A percentile compares a stretch with the other conserved stretches of the same genome.
Evolutionary conservation across 2,329 filamentous ascomycete genomes (phyloP).

Genomic region (Colletotrichum brevisporum): DNA sequence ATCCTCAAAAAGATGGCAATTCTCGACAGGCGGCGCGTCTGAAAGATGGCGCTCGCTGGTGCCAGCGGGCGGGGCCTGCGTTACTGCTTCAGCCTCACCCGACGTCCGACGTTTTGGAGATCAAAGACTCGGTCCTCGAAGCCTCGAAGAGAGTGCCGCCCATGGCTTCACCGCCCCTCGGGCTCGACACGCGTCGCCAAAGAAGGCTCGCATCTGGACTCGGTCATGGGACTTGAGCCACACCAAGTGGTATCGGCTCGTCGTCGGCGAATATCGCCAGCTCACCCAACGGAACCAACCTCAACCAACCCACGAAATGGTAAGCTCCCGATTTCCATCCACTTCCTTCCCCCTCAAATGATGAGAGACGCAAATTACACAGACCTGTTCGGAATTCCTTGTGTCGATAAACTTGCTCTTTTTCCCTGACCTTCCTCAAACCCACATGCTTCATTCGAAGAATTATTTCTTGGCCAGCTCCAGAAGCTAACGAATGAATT

Average conservation of each 20-base stretch:
- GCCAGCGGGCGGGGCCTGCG: neutral
- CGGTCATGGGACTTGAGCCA: too few species aligned
- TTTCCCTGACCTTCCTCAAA: slow-evolving; percentile 40
- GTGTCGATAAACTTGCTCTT: slow-evolving; percentile 49
- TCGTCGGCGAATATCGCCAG: neutral
- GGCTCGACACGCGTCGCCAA: neutral
- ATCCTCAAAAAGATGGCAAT: neutral
- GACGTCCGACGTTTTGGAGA: neutral
- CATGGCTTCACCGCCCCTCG: neutral
- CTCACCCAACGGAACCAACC: neutral
- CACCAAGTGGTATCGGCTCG: too few species aligned
- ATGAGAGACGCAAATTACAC: slow-evolving; percentile 49
- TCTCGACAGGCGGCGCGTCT: neutral
- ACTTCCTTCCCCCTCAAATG: slow-evolving; percentile 39
- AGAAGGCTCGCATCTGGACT: neutral
- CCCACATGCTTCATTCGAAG: neutral
- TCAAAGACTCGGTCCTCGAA: neutral
- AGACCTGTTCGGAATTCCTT: slow-evolving; percentile 52
- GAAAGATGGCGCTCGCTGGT: neutral
- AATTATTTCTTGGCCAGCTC: neutral
- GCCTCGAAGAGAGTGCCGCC: too few species aligned
- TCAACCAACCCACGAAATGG: neutral
- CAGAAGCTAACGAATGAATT: slow-evolving; percentile 28
- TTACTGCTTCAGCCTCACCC: neutral
- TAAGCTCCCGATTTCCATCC: slow-evolving; percentile 9